Base-by-base conservation (phyloP, 2,329 filamentous ascomycete genomes). In the Cytospora leucostoma region DNA sequence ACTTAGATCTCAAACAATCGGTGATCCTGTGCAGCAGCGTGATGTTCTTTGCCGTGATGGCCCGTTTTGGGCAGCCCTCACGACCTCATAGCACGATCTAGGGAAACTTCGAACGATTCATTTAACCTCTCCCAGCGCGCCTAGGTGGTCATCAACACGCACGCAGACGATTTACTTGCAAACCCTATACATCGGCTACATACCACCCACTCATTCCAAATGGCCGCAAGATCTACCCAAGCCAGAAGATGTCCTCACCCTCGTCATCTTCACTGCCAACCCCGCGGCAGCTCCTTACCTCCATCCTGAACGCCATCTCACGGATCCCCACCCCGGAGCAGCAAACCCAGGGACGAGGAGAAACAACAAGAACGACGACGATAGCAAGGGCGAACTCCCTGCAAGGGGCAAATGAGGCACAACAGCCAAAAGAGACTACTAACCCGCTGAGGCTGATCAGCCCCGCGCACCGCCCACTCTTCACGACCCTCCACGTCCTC, bases 401-500 rank as follows among this genome's bases (percentile, higher is more conserved):
- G 12, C 32, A 15, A 33, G 34, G 12, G 5, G 50, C 37, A 15
- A 27, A 60, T n/a, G 40, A 17, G 21, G 17, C 17, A 50, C 7
- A 7, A 13, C n/a, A 6, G 7, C 47, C 17, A 35, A 47, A 53
- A 21, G 59, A 59, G 47, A 70, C 51, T 64, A 70, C 51, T 64
- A 76, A 79, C 69, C 73, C 77, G 12, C 74, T 78, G 2, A 69
- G 68, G 40, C 72, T 70, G 59, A 68, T 81, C 47, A 71, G 76
- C 3, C 68, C 72, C 1, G 68, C 76, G n/a, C 74, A 79, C 63
- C 78, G 81, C 1, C 80, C 84, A 56, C 77, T 90, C 17, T 79
- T 97, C n/a, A 79, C 92, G 1, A 92, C 91, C 0, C 83, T 97
- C 0, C 93, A 97, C 76, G 90, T 92, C 38, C 78, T 97, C 15